These are phyloP conservation scores for Cadophora malorum DNA, from an alignment of 2,329 filamentous ascomycete genomes.

Conservation along the genomic window DNA sequence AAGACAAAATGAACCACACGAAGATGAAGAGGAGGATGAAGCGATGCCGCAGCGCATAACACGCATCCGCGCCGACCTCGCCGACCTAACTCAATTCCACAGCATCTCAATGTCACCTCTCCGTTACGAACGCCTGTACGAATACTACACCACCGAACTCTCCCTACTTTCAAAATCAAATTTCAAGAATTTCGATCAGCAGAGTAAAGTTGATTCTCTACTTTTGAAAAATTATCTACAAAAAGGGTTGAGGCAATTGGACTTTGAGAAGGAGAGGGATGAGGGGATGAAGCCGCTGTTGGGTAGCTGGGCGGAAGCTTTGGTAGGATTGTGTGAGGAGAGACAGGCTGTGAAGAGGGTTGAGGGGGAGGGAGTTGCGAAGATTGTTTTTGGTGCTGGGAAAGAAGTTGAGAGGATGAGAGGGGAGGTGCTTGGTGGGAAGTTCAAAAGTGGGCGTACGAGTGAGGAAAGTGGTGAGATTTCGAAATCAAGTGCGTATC, in stretches of 20 bases:
- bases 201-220: slow-evolving; percentile 56
- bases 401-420: slow-evolving; percentile 31
- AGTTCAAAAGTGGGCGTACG: not conserved
- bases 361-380: slow-evolving; percentile 40
- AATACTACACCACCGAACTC: slow-evolving; percentile 52
- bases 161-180: slow-evolving; percentile 44
- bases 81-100: slow-evolving; percentile 57
- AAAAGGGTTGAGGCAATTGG: slow-evolving; percentile 45
- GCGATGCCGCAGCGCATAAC: slow-evolving; percentile 51
- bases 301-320: slow-evolving; percentile 49
- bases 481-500: slow-evolving; percentile 53
- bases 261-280: slow-evolving; percentile 49
- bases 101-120: slow-evolving; percentile 53
- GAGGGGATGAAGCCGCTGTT: slow-evolving; percentile 50
- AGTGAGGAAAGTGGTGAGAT: slow-evolving; percentile 40
- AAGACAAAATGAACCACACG: not conserved
- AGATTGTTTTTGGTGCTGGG: not conserved
- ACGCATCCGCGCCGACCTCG: slow-evolving; percentile 53
- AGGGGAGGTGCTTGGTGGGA: slow-evolving; percentile 45
- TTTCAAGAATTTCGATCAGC: slow-evolving; percentile 50
- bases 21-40: slow-evolving; percentile 33
- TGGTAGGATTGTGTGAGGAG: slow-evolving; percentile 55
- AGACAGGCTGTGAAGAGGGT: slow-evolving; percentile 54
- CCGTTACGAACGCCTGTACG: slow-evolving; percentile 49
- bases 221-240: slow-evolving; percentile 56